Percentiles rank a stretch among this genome's conserved stretches.
Evolutionary conservation across 768 basidiomycete species (phyloP).

Genomic region (Naematelia aurantialba): DNA sequence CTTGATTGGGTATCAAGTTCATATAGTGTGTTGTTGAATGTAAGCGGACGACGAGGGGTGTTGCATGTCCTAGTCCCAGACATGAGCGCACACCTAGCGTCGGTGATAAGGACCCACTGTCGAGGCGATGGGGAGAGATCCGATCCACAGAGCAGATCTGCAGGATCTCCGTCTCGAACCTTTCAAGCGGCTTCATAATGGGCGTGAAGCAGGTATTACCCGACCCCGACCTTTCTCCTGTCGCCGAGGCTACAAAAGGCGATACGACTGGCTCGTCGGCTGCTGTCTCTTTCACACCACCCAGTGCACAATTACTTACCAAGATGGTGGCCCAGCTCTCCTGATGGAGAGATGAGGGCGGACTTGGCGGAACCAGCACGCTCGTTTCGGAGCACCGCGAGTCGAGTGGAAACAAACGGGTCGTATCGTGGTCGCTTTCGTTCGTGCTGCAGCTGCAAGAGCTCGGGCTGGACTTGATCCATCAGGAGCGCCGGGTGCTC

Average conservation of each 20-base stretch:
- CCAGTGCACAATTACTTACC: conserved; percentile 10
- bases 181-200: conserved; percentile 14
- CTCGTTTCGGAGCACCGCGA: not conserved
- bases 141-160: conserved; percentile 29
- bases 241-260: conserved; percentile 17
- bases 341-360: not conserved
- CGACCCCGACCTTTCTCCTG: not conserved
- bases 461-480: not conserved
- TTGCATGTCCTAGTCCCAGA: conserved; percentile 20
- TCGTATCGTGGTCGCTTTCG: not conserved
- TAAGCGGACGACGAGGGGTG: conserved; percentile 21
- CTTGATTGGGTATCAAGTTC: conserved; percentile 26
- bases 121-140: conserved; percentile 17
- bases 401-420: not conserved
- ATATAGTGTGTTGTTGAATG: conserved; percentile 26
- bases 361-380: not conserved
- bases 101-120: conserved; percentile 13
- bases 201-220: conserved; percentile 15
- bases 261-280: conserved; percentile 16
- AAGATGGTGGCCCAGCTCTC: not conserved
- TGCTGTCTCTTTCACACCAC: conserved; percentile 5
- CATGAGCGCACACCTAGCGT: not conserved
- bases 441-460: not conserved
- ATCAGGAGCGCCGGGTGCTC: not conserved
- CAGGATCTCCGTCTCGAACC: conserved; percentile 30